Percentiles rank a stretch among this genome's conserved stretches.
These are phyloP conservation scores for Rhodotorula graminis DNA, from an alignment of 768 basidiomycete genomes.

Conservation along the genomic window DNA sequence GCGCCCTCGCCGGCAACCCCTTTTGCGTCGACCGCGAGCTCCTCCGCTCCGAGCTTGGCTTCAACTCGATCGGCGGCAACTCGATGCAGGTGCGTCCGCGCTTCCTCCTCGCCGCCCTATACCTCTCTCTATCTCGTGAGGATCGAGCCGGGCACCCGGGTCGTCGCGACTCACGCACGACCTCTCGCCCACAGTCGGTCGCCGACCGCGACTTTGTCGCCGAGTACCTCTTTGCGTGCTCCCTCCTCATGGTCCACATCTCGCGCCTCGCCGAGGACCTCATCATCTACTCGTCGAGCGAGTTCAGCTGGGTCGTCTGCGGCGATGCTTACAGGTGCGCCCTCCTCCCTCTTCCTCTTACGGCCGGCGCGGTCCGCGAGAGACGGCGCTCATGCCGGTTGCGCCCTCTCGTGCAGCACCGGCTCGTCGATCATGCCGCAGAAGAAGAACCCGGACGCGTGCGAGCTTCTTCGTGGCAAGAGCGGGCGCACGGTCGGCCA, in stretches of 20 bases:
- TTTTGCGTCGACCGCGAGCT: constrained; percentile 91
- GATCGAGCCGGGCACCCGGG: background rate
- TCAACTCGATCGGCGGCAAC: constrained; percentile 83
- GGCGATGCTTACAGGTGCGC: constrained; percentile 92
- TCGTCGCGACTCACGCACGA: background rate
- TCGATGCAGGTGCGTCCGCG: constrained; percentile 58
- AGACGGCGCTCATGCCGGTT: background rate
- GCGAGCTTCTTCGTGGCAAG: constrained; percentile 92
- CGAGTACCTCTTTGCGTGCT: constrained; percentile 96
- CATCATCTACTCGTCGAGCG: constrained; percentile 91
- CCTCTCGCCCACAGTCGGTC: constrained; percentile 56
- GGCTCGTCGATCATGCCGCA: constrained; percentile 99
- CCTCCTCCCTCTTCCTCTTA: background rate
- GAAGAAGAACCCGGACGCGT: constrained; percentile 96
- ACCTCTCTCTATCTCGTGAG: background rate
- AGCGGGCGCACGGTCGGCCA: constrained; percentile 90
- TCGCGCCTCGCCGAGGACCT: constrained; percentile 93
- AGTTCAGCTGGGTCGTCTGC: constrained; percentile 93
- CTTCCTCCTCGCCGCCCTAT: background rate
- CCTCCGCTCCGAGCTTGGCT: constrained; percentile 82
- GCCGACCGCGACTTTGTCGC: constrained; percentile 95
- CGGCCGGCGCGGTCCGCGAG: background rate
- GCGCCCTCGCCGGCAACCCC: constrained; percentile 93
- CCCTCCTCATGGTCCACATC: constrained; percentile 84
- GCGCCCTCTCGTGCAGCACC: constrained; percentile 56